phyloP scores from a whole-genome alignment of 257 asterid genomes.

The Euphrasia confusa region DNA sequence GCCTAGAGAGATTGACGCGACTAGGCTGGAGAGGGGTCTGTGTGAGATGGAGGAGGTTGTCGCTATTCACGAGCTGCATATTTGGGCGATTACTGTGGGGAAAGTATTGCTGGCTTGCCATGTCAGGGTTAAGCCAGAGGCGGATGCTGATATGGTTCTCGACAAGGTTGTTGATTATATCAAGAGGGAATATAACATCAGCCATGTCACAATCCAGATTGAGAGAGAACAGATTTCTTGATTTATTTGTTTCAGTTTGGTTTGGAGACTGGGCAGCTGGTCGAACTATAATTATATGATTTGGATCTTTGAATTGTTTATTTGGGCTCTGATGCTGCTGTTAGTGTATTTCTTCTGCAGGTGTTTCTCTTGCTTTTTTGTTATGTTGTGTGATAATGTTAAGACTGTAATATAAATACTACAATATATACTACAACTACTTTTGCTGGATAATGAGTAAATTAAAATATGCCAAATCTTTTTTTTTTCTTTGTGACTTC shows the following conservation, averaged over 20 bases:
- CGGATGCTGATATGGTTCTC: slow-evolving; percentile 77
- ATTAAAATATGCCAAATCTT: too few relatives aligned
- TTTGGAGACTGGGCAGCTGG: not conserved
- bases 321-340: too few relatives aligned
- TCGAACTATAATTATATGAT: not conserved
- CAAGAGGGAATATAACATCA: slow-evolving; percentile 71
- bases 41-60: slow-evolving; percentile 89
- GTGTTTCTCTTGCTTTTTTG: too few relatives aligned
- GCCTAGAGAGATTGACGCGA: slow-evolving; percentile 79
- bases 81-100: slow-evolving; percentile 94
- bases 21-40: slow-evolving; percentile 69
- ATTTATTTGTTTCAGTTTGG: not conserved
- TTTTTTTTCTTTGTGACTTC: too few relatives aligned
- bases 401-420: too few relatives aligned
- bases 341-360: too few relatives aligned
- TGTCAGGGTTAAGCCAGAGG: slow-evolving; percentile 64
- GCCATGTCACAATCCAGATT: slow-evolving; percentile 85
- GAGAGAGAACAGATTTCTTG: slow-evolving; percentile 49
- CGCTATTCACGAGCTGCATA: slow-evolving; percentile 80
- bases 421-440: too few relatives aligned
- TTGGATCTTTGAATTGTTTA: too few relatives aligned
- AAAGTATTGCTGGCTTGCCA: slow-evolving; percentile 86
- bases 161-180: slow-evolving; percentile 70
- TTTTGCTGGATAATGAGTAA: too few relatives aligned
- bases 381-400: too few relatives aligned